Conservation (phyloP, 768 basidiomycete genomes). For the Candolleomyces efflorescens region DNA sequence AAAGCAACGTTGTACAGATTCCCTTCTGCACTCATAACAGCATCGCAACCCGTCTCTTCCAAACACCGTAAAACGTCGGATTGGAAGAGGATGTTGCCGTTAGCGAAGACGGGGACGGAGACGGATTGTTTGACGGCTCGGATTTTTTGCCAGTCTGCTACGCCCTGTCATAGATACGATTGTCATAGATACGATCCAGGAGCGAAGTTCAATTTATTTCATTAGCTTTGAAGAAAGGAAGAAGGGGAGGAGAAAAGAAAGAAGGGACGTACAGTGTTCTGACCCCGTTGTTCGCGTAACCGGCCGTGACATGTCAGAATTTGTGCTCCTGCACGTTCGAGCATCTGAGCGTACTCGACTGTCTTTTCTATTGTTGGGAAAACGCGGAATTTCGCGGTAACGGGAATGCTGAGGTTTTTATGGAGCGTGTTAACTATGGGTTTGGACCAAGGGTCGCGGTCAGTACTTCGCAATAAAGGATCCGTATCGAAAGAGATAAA, state of each 20-base stretch:
- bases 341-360: slow-evolving; percentile 92
- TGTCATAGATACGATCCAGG: no score
- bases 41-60: slow-evolving; percentile 82
- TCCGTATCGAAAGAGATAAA: no score
- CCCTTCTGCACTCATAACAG: slow-evolving; percentile 93
- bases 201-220: no score
- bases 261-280: slow-evolving; percentile 50
- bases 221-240: no score
- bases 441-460: no score
- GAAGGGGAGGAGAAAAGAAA: background rate
- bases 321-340: slow-evolving; percentile 92
- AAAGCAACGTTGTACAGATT: slow-evolving; percentile 90
- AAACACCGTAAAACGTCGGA: slow-evolving; percentile 81
- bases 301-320: slow-evolving; percentile 94
- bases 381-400: slow-evolving; percentile 94
- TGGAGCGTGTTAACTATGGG: slow-evolving; percentile 80
- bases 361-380: slow-evolving; percentile 85
- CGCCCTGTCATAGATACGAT: slow-evolving; percentile 51
- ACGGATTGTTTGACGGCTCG: slow-evolving; percentile 88
- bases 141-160: slow-evolving; percentile 90
- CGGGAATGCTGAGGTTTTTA: slow-evolving; percentile 79
- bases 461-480: no score
- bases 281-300: slow-evolving; percentile 87
- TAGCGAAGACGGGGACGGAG: slow-evolving; percentile 91
- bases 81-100: slow-evolving; percentile 90